Percentiles rank a stretch among this genome's conserved stretches.
Evolutionary conservation across 2,329 filamentous ascomycete genomes (phyloP).

Genomic region (Aspergillus carbonarius): DNA sequence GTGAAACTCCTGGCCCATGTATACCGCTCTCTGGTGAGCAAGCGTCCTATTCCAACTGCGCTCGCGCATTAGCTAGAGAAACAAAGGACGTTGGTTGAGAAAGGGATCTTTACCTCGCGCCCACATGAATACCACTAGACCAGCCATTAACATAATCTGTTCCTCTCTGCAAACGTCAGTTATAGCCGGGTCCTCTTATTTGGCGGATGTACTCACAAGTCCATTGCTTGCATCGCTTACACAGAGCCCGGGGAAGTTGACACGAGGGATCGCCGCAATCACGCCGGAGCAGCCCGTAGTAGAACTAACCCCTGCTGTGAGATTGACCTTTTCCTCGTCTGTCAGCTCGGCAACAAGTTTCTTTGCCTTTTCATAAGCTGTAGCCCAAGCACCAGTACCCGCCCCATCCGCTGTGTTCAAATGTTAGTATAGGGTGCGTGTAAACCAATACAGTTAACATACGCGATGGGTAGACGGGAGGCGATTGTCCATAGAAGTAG

Average conservation of each 20-base stretch:
- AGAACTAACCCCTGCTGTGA: conserved; percentile 26
- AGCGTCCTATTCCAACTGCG: conserved; percentile 65
- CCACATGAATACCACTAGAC: conserved; percentile 24
- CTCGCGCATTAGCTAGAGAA: background rate
- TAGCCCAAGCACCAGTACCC: conserved; percentile 36
- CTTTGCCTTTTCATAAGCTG: conserved; percentile 38
- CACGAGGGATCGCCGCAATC: conserved; percentile 31
- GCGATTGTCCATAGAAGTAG: conserved; percentile 26
- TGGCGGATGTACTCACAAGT: conserved; percentile 25
- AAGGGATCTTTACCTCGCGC: conserved; percentile 23
- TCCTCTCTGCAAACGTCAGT: conserved; percentile 25
- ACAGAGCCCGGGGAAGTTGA: conserved; percentile 41
- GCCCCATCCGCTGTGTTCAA: conserved; percentile 18
- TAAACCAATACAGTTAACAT: background rate
- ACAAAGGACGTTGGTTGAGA: background rate
- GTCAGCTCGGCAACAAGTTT: conserved; percentile 42
- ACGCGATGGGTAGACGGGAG: conserved; percentile 26
- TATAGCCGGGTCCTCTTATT: no score
- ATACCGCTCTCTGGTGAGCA: conserved; percentile 66
- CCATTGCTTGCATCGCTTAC: conserved; percentile 46
- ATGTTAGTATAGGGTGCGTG: background rate
- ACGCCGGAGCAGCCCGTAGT: conserved; percentile 33
- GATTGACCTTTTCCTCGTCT: conserved; percentile 44
- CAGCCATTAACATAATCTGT: conserved; percentile 29
- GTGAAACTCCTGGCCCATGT: conserved; percentile 73